Base-by-base conservation (phyloP, 2,329 filamentous ascomycete genomes). In the Penicillium sclerotiorum region DNA sequence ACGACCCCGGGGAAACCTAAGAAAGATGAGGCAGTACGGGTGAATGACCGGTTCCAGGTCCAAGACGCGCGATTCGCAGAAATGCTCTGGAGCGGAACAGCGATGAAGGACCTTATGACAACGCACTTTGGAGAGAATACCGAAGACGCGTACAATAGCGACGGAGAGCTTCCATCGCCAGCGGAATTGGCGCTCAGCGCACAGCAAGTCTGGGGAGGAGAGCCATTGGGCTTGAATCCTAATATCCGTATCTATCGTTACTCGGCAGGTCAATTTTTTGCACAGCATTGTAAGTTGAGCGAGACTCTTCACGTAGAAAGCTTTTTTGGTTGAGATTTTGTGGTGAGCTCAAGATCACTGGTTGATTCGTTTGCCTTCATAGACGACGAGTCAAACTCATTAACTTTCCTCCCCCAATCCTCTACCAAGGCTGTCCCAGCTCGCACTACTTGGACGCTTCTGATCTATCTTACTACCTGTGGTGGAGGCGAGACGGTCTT, bases 191-290 rank as follows among this genome's bases (percentile, higher is more conserved):
- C 45, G 15, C 37, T 45, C 13, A 51, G 39, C 20, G 42, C 50
- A 12, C 44, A 32, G n/a, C 62, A 72, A 20, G 63, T 77, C 39
- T 96, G 90, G 89, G 90, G 89, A 49, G 91, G 91, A 22, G 81
- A 90, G 42, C 84, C 89, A 0, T 74, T 95, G n/a, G 91, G 91
- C 0, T 73, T 96, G 52, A 96, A 90, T 69, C 84, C 89, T 8
- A 95, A 95, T 58, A 95, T 96, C 47, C 81, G 93, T 27, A 83
- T 96, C 23, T 96, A 96, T 73, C 83, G 92, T 18, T 96, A 96
- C 70, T 82, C 80, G 1, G 83, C 87, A 57, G 90, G 89, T 0
- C 91, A 96, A 67, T 96, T 92, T 68, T 96, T 96, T 68, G 91
- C 91, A 65, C 87, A 89, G 62, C 93, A 96, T 69, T 96, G 90